Evolutionary conservation across 768 basidiomycete species (phyloP), one percentile per base, ranked within the genome.

Genomic region (Leccinum uliginosum): DNA sequence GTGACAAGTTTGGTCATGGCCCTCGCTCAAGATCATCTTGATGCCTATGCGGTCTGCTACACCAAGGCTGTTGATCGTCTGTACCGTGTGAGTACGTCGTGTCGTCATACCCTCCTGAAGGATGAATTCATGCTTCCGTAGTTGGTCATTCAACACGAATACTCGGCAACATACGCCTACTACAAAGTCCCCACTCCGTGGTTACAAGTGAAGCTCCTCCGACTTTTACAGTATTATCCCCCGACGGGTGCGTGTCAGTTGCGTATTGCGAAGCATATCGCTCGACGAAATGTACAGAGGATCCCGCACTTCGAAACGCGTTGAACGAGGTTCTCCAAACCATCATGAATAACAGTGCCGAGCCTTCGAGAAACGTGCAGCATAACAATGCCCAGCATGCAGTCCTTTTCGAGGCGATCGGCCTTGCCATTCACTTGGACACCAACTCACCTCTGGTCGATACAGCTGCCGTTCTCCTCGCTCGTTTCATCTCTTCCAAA

Each of bases 381-480:
- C 97, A 99, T 67, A 98, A 96, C 71, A 99, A 99, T 65, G 97
- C 96, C 10, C 96, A 97, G 67, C 93, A 98, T 67, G 91, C 97
- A 1, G 85, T 99, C n/a, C 81, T 99, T 14, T 99, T 98, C 65
- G 97, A 99, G 74, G 96, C 96, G 21, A 99, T 99, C 66, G 80
- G 92, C 59, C 85, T 98, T 44, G 94, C 94, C 14, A 98, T 99
- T 61, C 97, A 99, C 72, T 71, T 98, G 59, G 94, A 98, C 72
- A 86, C 91, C 52, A 92, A 84, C 58, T 97, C 94, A 3, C 84
- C 87, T 14, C 80, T 98, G 14, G 95, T 98, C 12, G 81, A 83
- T 55, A 89, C 86, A 6, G 93, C 97, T 26, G 91, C 95, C 2
- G 81, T 92, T 51, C 82, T 98, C 21, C 83, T 99, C 21, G 96